Base-by-base conservation (phyloP, 306 rosid species). In the Castanea sativa region DNA sequence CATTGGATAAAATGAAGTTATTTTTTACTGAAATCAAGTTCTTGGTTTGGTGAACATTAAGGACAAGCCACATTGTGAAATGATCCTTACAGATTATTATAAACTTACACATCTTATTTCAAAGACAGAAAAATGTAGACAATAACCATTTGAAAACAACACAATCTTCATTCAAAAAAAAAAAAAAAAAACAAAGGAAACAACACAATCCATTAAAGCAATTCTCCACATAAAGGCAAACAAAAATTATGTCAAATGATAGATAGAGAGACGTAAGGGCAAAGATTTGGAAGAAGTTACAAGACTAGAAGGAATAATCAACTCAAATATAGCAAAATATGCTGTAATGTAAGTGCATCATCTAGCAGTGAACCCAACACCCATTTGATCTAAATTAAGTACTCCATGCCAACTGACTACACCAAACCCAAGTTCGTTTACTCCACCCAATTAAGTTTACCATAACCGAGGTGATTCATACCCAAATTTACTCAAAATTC, bases 301-400 rank as follows among this genome's bases (percentile, higher is more conserved):
- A 82, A 72, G 13, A 10, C 14, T 4, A 85, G 60, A 38, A 77
- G 41, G 20, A 79, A 71, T 64, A 29, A 85, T 67, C 23, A 76
- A 59, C 58, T 55, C 58, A 41, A 32, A 23, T 18, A 59, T 43
- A 73, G 52, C 18, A 7, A 49, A 73, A 49, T 6, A 21, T 30
- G n/a, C n/a, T n/a, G n/a, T n/a, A n/a, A n/a, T n/a, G n/a, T n/a
- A n/a, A n/a, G n/a, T n/a, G 57, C n/a, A n/a, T n/a, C n/a, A n/a
- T n/a, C n/a, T n/a, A n/a, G n/a, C n/a, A n/a, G 55, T 12, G 20
- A 58, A 69, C 35, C 29, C 25, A 15, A 33, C 5, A 12, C 25
- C 9, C 10, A 59, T 6, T 32, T 74, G 15, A 78, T 55, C 69
- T 19, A 4, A 38, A 69, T 27, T 12, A 35, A 67, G 30, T 71